Evolutionary conservation across 1,284 basidiomycete genomes (phyloP), one percentile per base, ranked within the genome.

Genomic region (Ganoderma multipileum): DNA sequence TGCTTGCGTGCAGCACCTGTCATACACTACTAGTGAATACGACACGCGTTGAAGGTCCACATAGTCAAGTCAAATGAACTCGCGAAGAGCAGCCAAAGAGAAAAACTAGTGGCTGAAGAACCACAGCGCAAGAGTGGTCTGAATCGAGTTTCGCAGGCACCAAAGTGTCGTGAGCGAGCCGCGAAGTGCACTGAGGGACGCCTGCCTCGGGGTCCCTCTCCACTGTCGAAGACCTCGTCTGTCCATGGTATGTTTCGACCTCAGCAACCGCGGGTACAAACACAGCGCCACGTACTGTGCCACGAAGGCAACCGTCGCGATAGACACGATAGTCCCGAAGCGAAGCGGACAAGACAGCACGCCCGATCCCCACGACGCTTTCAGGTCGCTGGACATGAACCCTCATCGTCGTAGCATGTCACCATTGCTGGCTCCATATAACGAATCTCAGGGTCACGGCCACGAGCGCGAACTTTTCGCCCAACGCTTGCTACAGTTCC

Each of bases 321-420:
- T 59, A 26, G 61, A 63, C 61, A 28, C 55, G 66, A 64, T 67
- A 54, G 26, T 42, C 20, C n/a, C 33, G 55, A 38, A 52, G 28
- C 41, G 50, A 33, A 39, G 52, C 26, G 14, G 28, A 50, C 41
- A 38, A 39, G 42, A 50, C 47, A 61, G 33, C 33, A 18, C 36
- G 38, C 70, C 67, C 67, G 41, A 62, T 65, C 65, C 55, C 67
- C 55, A 44, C 68, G 67, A 69, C 68, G 68, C 61, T 52, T 71
- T 42, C 64, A 65, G 65, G 63, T 28, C 60, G 30, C 30, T 28
- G 23, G 14, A 2, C 6, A 12, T n/a, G 58, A 26, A 60, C 58
- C 52, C 55, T 47, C 39, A 26, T 39, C 30, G 55, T 41, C 54
- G 12, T 54, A 5, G 6, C 11, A 55, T 7, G 52, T 23, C 16